Evolutionary conservation across 2,329 filamentous ascomycete species (phyloP), one percentile per base, ranked within the genome.

Genomic region (Aureobasidium musti): DNA sequence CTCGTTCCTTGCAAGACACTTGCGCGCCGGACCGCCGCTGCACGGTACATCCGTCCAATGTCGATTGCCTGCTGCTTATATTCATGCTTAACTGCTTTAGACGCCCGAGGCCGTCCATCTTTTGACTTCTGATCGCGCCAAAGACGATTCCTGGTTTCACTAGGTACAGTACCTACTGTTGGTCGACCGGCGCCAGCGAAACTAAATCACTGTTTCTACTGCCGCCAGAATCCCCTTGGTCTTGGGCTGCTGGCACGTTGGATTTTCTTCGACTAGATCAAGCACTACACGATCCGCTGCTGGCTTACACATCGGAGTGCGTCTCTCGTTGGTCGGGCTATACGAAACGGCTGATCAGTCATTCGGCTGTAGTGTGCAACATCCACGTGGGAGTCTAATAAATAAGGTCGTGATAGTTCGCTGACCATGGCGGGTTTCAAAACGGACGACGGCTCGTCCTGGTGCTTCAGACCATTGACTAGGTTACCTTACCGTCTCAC

Each of bases 371-470:
- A 52, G 59, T 52, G 59, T 63, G 28, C 33, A 33, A 45, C n/a
- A 30, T 26, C 26, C 45, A 39, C 33, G 45, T 63, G 59, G 33
- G 17, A 39, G 45, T 26, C 59, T 63, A 50, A 21, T 30, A 23
- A 45, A 26, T 63, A 63, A 63, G 59, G 59, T 50, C 59, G 33
- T 33, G 59, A 63, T 50, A 63, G 59, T 63, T 63, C 41, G 33
- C 59, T 60, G 33, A 52, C 33, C 45, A 28, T 33, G 59, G 33
- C 45, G 59, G 59, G 59, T 63, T 63, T 41, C 59, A 63, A 41
- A 63, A 63, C 59, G 59, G 30, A 63, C 57, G 59, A 63, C 59
- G 57, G 57, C 57, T 60, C n/a, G 41, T 43, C n/a, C 41, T 60
- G 57, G 57, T 60, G 57, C 57, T 37, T 47, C 28, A 23, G 57